Base-by-base conservation (phyloP, 768 basidiomycete species). In the Rhizopogon sp. region DNA sequence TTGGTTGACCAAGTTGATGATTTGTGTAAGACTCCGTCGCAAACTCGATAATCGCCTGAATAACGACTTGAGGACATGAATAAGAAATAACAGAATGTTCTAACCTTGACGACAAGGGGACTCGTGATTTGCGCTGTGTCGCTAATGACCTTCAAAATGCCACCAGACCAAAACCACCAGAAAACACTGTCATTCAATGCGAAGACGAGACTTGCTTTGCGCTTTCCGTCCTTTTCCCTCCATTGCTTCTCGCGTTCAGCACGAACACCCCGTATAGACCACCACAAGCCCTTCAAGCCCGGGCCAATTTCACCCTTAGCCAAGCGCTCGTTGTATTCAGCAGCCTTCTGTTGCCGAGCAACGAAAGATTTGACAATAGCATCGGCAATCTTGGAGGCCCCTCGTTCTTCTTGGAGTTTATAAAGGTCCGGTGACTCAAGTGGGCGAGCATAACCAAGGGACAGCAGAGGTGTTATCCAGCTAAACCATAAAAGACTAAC, bases 391-490 rank as follows among this genome's bases (percentile, higher is more conserved):
- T 71, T 62, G 1, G 74, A 77, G 0, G 92, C 79, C 2, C 80
- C 75, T 25, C 84, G 80, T 20, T 79, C 67, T 39, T 84, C 79
- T 55, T 83, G 83, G 25, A 94, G 81, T 68, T 83, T 88, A 76
- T 86, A 94, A 3, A 95, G 75, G 69, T 95, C 93, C 0, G 86
- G 70, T 0, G 85, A 83, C 63, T 93, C 87, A 2, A 96, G 77
- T 1, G 93, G 89, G 7, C 93, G 80, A 7, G 82, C 78, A 63
- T 92, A 93, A n/a, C n/a, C n/a, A n/a, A n/a, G n/a, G n/a, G n/a
- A n/a, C n/a, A n/a, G n/a, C n/a, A n/a, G n/a, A n/a, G n/a, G n/a
- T n/a, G n/a, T n/a, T n/a, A n/a, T n/a, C n/a, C n/a, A n/a, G n/a
- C n/a, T n/a, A n/a, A n/a, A n/a, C n/a, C n/a, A n/a, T n/a, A n/a